phyloP scores from a whole-genome alignment of 2,329 filamentous ascomycete genomes.

The Paraphaeosphaeria minitans region DNA sequence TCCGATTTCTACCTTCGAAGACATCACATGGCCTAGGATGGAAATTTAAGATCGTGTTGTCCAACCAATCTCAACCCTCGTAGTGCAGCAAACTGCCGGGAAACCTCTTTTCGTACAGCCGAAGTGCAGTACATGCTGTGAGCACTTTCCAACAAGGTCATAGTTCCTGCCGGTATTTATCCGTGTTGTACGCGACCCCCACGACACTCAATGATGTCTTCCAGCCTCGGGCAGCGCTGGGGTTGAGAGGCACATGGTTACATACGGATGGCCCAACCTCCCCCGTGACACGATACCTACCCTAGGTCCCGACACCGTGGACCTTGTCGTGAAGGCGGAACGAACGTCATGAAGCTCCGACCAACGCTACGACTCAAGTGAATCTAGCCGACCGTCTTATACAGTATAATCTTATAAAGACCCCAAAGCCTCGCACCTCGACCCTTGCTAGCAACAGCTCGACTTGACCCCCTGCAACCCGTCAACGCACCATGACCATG shows the following conservation, averaged over 20 bases:
- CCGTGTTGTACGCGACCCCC: slow-evolving; percentile 9
- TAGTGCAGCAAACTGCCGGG: slow-evolving; percentile 7
- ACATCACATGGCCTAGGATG: slow-evolving; percentile 4
- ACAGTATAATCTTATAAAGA: not conserved
- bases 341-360: not conserved
- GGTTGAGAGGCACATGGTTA: slow-evolving; percentile 9
- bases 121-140: slow-evolving; percentile 5
- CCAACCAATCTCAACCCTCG: slow-evolving; percentile 5
- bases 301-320: slow-evolving; percentile 8
- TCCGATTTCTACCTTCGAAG: not conserved
- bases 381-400: not conserved
- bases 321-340: slow-evolving; percentile 5
- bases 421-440: not conserved
- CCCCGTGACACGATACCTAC: slow-evolving; percentile 11
- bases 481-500: slow-evolving; percentile 15
- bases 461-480: not conserved
- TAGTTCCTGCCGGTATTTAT: not conserved
- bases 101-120: not conserved
- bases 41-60: slow-evolving; percentile 6
- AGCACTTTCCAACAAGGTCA: slow-evolving; percentile 19
- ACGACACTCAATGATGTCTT: not conserved
- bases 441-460: not conserved
- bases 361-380: not conserved
- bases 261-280: slow-evolving; percentile 6
- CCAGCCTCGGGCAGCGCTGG: slow-evolving; percentile 13